Conservation (phyloP, 1,284 basidiomycete species). For the Moesziomyces antarcticus region DNA sequence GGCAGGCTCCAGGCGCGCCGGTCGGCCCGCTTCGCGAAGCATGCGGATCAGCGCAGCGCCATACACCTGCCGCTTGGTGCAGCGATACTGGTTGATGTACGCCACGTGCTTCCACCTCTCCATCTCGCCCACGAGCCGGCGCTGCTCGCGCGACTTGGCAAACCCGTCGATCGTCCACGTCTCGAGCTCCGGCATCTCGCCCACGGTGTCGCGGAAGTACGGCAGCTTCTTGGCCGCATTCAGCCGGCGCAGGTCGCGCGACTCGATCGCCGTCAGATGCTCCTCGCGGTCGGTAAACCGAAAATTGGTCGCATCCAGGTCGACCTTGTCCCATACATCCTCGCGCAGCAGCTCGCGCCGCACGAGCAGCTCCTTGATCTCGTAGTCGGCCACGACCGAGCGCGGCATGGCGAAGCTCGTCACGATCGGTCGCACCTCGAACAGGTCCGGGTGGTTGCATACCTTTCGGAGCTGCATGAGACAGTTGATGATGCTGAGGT, state of each 20-base stretch:
- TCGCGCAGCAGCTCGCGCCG: conserved; percentile 76
- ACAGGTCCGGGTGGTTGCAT: conserved; percentile 94
- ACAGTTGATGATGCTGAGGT: conserved; percentile 86
- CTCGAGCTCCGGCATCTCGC: conserved; percentile 74
- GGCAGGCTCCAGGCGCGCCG: conserved; percentile 17
- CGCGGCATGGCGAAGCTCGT: conserved; percentile 89
- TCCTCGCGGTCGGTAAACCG: conserved; percentile 72
- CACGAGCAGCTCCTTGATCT: conserved; percentile 88
- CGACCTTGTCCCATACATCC: conserved; percentile 71
- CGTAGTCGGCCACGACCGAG: conserved; percentile 83
- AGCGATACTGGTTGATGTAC: conserved; percentile 82
- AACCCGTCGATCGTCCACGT: conserved; percentile 81
- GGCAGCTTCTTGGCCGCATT: conserved; percentile 80
- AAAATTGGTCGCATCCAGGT: conserved; percentile 77
- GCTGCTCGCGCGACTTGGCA: conserved; percentile 74
- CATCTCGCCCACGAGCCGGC: conserved; percentile 73
- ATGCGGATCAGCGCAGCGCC: conserved; percentile 67
- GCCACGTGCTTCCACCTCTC: conserved; percentile 78
- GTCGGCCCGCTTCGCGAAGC: conserved; percentile 23
- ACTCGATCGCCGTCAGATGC: conserved; percentile 71
- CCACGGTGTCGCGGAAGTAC: conserved; percentile 51
- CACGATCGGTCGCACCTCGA: conserved; percentile 91
- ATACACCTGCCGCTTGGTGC: conserved; percentile 75
- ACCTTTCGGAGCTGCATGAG: conserved; percentile 84
- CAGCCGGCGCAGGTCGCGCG: conserved; percentile 75